Conservation (phyloP, 805 yeast species). For the Tanozyma kutaoensis region DNA sequence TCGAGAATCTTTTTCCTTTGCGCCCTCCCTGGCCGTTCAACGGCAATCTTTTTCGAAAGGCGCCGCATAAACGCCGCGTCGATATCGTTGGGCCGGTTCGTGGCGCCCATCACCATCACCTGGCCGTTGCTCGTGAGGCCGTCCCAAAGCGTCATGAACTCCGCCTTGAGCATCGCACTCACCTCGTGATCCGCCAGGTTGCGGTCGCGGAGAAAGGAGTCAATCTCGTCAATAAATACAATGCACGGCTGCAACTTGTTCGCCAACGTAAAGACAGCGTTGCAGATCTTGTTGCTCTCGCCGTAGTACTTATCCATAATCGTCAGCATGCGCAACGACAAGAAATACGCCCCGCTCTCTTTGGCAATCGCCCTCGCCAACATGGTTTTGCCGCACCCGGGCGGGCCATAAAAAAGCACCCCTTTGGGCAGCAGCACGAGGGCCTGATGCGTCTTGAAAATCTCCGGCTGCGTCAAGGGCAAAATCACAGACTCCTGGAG, state of each 20-base stretch:
- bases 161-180: slow-evolving; percentile 90
- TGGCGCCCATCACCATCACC: slow-evolving; percentile 84
- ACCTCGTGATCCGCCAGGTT: slow-evolving; percentile 82
- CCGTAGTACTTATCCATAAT: slow-evolving; percentile 98
- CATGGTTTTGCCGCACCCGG: slow-evolving; percentile 98
- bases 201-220: slow-evolving; percentile 83
- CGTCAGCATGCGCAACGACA: slow-evolving; percentile 84
- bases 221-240: slow-evolving; percentile 91
- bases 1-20: slow-evolving; percentile 62
- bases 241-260: slow-evolving; percentile 87
- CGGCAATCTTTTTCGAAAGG: slow-evolving; percentile 80
- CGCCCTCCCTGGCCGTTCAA: slow-evolving; percentile 51
- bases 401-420: slow-evolving; percentile 86
- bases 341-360: slow-evolving; percentile 84
- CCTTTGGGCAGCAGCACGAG: slow-evolving; percentile 89
- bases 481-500: slow-evolving; percentile 78
- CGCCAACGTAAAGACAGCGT: slow-evolving; percentile 85
- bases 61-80: slow-evolving; percentile 88
- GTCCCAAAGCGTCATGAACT: slow-evolving; percentile 97
- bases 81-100: slow-evolving; percentile 84
- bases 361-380: slow-evolving; percentile 89
- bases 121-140: slow-evolving; percentile 72
- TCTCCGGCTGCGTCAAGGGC: slow-evolving; percentile 65
- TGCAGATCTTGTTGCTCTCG: slow-evolving; percentile 85
- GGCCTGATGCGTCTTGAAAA: slow-evolving; percentile 53